Evolutionary conservation across 768 basidiomycete species (phyloP).

Genomic region (Lactarius sp.): DNA sequence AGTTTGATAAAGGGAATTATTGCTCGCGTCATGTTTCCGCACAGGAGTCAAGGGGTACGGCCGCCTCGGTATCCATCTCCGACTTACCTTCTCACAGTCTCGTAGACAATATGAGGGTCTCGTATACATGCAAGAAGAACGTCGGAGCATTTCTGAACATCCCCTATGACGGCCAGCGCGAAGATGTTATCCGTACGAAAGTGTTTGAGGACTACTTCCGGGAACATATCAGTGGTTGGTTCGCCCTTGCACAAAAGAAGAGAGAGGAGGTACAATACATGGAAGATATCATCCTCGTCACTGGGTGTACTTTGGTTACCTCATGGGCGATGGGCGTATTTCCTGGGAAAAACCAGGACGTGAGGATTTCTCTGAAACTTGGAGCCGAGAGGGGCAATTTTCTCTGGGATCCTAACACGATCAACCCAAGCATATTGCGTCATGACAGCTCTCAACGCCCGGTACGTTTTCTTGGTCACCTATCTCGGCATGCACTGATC

Average conservation of each 20-base stretch:
- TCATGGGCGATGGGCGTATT: too few relatives aligned
- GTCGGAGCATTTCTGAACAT: not conserved
- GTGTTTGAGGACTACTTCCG: constrained; percentile 11
- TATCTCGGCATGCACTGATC: not conserved
- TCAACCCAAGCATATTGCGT: not conserved
- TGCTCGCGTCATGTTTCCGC: too few relatives aligned
- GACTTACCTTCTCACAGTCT: too few relatives aligned
- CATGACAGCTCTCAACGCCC: not conserved
- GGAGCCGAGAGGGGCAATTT: not conserved
- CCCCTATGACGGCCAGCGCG: not conserved
- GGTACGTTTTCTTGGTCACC: not conserved
- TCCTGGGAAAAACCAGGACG: not conserved
- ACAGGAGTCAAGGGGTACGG: too few relatives aligned
- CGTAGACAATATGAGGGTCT: too few relatives aligned
- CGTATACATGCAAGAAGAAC: not conserved
- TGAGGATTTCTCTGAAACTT: not conserved
- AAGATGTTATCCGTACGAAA: constrained; percentile 7
- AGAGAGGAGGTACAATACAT: constrained; percentile 3
- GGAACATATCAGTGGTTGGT: constrained; percentile 6
- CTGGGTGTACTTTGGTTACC: not conserved
- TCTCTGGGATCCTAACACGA: not conserved
- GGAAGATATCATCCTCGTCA: constrained; percentile 17
- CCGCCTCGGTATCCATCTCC: too few relatives aligned
- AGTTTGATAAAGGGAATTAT: too few relatives aligned
- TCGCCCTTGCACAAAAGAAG: not conserved